phyloP scores from a whole-genome alignment of 1,139 yeast genomes.

The Hyphopichia fennica region DNA sequence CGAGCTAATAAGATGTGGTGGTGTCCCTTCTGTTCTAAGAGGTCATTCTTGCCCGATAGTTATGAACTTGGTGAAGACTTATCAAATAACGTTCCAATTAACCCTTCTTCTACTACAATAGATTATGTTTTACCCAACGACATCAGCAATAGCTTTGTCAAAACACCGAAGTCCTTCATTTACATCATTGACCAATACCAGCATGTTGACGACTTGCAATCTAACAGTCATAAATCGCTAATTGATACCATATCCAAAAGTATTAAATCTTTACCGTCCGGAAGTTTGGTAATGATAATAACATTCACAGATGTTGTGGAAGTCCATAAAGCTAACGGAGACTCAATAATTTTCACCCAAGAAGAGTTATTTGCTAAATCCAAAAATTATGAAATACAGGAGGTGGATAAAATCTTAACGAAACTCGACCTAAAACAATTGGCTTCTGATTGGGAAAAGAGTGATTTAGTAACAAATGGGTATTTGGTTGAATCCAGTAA shows the following conservation, averaged over 20 bases:
- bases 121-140: conserved; percentile 30
- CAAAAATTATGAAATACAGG: background rate
- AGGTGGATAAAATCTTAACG: background rate
- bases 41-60: conserved; percentile 20
- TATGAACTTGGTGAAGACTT: conserved; percentile 13
- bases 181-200: conserved; percentile 34
- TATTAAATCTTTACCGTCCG: conserved; percentile 20
- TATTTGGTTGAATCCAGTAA: conserved; percentile 7
- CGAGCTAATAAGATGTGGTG: conserved; percentile 36
- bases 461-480: conserved; percentile 7
- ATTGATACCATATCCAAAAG: conserved; percentile 15
- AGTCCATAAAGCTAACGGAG: conserved; percentile 17
- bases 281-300: conserved; percentile 24
- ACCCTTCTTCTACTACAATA: conserved; percentile 22
- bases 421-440: background rate
- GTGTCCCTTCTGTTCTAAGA: conserved; percentile 39
- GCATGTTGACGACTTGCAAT: conserved; percentile 23
- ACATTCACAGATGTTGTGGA: conserved; percentile 30
- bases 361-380: conserved; percentile 5
- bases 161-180: conserved; percentile 15
- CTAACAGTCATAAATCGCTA: conserved; percentile 10
- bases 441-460: conserved; percentile 9
- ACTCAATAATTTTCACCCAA: background rate
- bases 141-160: conserved; percentile 10
- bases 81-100: conserved; percentile 28